These are phyloP conservation scores for Paraconiothyrium brasiliense DNA, from an alignment of 2,329 filamentous ascomycete genomes.

Conservation along the genomic window DNA sequence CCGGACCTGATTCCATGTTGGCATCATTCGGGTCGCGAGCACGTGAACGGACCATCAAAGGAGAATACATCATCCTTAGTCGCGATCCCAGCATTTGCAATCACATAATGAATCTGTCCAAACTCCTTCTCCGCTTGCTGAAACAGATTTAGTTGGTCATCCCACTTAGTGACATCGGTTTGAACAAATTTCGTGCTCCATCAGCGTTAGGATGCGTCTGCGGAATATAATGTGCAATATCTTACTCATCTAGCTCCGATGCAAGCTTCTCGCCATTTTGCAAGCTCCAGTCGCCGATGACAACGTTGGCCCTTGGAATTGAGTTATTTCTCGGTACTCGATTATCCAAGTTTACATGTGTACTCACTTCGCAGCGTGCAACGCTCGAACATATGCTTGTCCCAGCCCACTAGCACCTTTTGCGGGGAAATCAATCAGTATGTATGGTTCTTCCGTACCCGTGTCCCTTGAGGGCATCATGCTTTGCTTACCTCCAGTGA, in stretches of 20 bases:
- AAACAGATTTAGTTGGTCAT: conserved; percentile 29
- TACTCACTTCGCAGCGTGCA: neutral
- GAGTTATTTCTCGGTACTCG: neutral
- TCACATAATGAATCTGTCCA: conserved; percentile 28
- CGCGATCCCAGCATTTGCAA: conserved; percentile 31
- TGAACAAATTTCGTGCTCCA: conserved; percentile 20
- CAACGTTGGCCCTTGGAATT: conserved; percentile 1
- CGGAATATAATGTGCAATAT: neutral
- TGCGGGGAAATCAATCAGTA: too few species aligned
- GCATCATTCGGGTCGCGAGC: neutral
- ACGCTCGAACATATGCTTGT: neutral
- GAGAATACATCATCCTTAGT: conserved; percentile 19
- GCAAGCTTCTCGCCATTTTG: conserved; percentile 2
- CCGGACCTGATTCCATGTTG: conserved; percentile 21
- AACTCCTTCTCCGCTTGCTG: conserved; percentile 16
- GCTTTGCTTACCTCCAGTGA: conserved; percentile 18
- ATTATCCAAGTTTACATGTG: neutral
- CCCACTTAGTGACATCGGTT: conserved; percentile 31
- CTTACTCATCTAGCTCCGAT: conserved; percentile 9
- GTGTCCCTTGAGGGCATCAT: neutral
- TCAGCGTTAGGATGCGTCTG: neutral
- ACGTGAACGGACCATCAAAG: conserved; percentile 15
- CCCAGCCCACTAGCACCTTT: conserved; percentile 6
- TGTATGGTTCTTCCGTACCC: too few species aligned
- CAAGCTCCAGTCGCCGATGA: neutral